Percentiles rank a stretch among this genome's conserved stretches.
These are phyloP conservation scores for Rhododendron ovatum DNA, from an alignment of 148 eudicot genomes.

Conservation along the genomic window DNA sequence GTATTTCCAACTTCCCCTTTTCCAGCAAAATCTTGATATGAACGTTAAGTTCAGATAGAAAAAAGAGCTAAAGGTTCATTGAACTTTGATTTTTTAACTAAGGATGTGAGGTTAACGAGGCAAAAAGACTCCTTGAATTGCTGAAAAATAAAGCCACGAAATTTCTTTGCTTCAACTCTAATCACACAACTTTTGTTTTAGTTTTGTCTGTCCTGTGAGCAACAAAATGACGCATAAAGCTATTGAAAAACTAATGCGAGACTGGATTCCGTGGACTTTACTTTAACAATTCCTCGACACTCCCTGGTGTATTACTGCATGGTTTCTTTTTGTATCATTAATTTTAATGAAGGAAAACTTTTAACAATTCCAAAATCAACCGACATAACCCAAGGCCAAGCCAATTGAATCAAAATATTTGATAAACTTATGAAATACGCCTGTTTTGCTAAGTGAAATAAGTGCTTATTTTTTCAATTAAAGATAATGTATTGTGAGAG, in stretches of 20 bases:
- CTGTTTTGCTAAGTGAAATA: background rate
- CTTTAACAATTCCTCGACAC: background rate
- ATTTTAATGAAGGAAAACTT: too few species aligned
- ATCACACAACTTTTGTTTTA: background rate
- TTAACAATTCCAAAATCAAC: background rate
- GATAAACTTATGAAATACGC: background rate
- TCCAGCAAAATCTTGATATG: background rate
- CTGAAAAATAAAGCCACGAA: background rate
- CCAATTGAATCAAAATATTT: background rate
- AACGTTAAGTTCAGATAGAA: background rate
- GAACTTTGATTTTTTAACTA: background rate
- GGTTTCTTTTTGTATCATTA: too few species aligned
- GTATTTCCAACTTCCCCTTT: slow-evolving; percentile 3
- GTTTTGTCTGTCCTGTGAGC: background rate
- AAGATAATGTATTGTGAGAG: too few species aligned
- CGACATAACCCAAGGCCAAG: background rate
- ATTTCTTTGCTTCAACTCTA: background rate
- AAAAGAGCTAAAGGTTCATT: slow-evolving; percentile 8
- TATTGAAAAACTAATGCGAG: background rate
- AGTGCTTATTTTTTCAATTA: too few species aligned
- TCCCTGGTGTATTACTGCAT: too few species aligned
- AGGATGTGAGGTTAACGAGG: background rate
- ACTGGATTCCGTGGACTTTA: background rate
- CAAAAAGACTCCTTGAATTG: background rate
- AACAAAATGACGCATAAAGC: background rate